A percentile compares a stretch with the other conserved stretches of the same genome.
These are phyloP conservation scores for Populus tomentosa DNA, from an alignment of 441 rosid species.

Conservation along the genomic window DNA sequence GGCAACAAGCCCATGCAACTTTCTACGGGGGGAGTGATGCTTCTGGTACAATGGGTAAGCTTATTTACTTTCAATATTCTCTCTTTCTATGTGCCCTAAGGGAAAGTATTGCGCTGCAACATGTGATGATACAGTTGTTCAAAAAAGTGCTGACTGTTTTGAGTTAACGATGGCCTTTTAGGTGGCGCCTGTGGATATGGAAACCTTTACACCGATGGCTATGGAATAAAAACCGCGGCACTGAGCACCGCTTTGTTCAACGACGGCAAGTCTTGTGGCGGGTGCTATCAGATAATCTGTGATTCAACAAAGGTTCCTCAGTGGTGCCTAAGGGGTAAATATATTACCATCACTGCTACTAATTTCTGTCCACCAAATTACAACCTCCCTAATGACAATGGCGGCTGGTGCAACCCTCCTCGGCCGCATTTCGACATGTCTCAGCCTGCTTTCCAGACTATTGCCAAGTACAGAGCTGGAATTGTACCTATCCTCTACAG, in stretches of 20 bases:
- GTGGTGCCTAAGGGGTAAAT: constrained; percentile 60
- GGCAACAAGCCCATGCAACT: constrained; percentile 70
- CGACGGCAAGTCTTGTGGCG: constrained; percentile 57
- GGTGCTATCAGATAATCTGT: constrained; percentile 62
- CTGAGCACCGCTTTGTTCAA: constrained; percentile 65
- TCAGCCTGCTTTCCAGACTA: constrained; percentile 58
- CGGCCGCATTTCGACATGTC: constrained; percentile 64
- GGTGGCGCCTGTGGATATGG: constrained; percentile 93
- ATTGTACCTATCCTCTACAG: constrained; percentile 52
- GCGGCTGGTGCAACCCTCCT: constrained; percentile 85
- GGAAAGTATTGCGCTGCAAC: neutral
- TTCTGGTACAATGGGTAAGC: constrained; percentile 66
- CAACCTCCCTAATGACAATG: constrained; percentile 51
- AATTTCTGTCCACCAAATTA: constrained; percentile 80
- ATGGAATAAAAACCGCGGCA: constrained; percentile 54
- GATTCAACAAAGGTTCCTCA: constrained; percentile 48
- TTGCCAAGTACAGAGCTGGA: constrained; percentile 57
- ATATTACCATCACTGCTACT: constrained; percentile 64
- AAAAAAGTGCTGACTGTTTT: neutral
- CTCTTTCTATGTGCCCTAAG: neutral
- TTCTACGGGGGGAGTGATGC: constrained; percentile 74
- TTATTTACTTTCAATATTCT: neutral
- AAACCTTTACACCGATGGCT: constrained; percentile 54
- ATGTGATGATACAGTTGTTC: neutral
- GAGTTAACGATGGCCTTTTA: constrained; percentile 7